Evolutionary conservation across 306 rosid genomes (phyloP), one percentile per base, ranked within the genome.

Genomic region (Casuarina cunninghamiana): DNA sequence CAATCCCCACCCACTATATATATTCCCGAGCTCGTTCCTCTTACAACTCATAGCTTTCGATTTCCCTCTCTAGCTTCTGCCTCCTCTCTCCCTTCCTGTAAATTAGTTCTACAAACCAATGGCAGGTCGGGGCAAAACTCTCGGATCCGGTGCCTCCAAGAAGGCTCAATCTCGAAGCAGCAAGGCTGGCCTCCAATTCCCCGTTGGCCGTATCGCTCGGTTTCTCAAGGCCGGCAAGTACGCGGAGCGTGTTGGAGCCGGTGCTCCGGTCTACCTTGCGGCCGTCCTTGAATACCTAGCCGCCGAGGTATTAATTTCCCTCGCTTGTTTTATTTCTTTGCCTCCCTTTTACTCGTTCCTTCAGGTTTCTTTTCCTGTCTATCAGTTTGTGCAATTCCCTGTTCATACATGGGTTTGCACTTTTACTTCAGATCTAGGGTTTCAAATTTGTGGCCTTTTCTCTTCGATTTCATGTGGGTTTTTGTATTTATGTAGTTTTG

Each of bases 261-360:
- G 97, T 12, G 97, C 98, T 71, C 98, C 98, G 1, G 98, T 94
- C 0, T 92, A 94, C 60, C 97, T 94, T 10, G 94, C 98, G 1
- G 97, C 96, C 8, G 97, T 94, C 4, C 96, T 94, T 0, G 98
- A 94, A 69, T 94, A 94, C 78, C 94, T 94, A 0, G 97, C 98
- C 0, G 97, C 97, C 0, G 98, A 94, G 93, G 98, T 92, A 76
- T 53, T 5, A 10, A 5, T 19, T 5, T 8, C 16, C 2, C 60
- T 0, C 32, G 0, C 32, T 26, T 26, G 32, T 26, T 26, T 26
- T 26, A 26, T 26, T 26, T 26, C 1, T n/a, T 1, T 37, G 16
- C 1, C 57, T 0, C 12, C 69, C 68, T 55, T 21, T 71, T 0
- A 53, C 10, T 26, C 21, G 38, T 10, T 73, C 49, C 32, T 26